phyloP scores from a whole-genome alignment of 83 land plant species.

The Picea abies region DNA sequence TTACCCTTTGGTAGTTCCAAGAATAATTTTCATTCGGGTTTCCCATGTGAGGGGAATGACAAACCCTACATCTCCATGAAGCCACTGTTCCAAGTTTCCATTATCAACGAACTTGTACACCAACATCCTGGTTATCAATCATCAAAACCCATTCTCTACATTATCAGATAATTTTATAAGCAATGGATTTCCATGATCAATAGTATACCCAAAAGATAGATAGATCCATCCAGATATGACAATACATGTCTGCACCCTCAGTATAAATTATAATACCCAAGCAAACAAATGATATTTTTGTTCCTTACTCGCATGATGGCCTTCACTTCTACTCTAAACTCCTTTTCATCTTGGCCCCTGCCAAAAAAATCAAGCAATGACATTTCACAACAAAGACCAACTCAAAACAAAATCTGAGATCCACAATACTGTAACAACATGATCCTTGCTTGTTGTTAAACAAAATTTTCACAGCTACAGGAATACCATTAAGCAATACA shows the following conservation, averaged over 20 bases:
- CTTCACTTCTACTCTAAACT: slow-evolving; percentile 72
- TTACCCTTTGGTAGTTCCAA: no score
- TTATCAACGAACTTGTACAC: no score
- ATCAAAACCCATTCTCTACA: no score
- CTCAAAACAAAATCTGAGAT: no score
- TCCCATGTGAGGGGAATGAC: no score
- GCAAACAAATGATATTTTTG: slow-evolving; percentile 9
- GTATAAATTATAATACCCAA: slow-evolving; percentile 50
- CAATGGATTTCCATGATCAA: background rate
- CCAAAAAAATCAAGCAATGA: background rate
- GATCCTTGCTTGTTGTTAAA: slow-evolving; percentile 47
- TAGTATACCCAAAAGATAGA: background rate
- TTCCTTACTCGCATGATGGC: slow-evolving; percentile 67
- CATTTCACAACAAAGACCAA: background rate
- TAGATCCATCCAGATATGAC: background rate
- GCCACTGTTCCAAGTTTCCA: no score
- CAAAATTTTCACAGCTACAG: slow-evolving; percentile 70
- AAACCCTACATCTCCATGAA: no score
- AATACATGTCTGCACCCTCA: slow-evolving; percentile 66
- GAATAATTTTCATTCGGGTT: no score
- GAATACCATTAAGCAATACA: slow-evolving; percentile 55
- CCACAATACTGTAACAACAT: no score
- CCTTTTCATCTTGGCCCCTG: slow-evolving; percentile 80
- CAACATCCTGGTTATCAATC: no score
- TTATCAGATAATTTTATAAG: no score